Evolutionary conservation across 108 stramenopile genomes (phyloP).

Genomic region (Skeletonema potamos): DNA sequence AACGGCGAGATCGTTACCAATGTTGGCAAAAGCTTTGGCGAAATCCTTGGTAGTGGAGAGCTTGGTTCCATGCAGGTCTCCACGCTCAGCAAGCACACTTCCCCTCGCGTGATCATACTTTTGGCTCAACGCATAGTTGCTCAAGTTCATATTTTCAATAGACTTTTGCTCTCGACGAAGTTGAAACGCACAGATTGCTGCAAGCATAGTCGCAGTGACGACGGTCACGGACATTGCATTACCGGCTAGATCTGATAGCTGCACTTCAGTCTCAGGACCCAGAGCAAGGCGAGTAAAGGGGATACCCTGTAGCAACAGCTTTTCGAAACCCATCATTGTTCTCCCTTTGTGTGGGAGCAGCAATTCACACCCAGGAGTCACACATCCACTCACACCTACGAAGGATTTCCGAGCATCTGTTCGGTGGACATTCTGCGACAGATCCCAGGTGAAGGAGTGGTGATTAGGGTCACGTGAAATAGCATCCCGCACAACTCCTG

Average conservation of each 20-base stretch:
- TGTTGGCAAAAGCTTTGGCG: slow-evolving; percentile 8
- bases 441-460: slow-evolving; percentile 61
- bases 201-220: slow-evolving; percentile 63
- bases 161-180: slow-evolving; percentile 43
- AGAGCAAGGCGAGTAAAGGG: slow-evolving; percentile 65
- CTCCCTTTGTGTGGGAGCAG: slow-evolving; percentile 65
- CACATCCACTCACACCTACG: slow-evolving; percentile 61
- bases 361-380: slow-evolving; percentile 77
- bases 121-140: slow-evolving; percentile 26
- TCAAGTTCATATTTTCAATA: slow-evolving; percentile 16
- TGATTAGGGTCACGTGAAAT: slow-evolving; percentile 57
- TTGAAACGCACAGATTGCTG: slow-evolving; percentile 54
- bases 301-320: slow-evolving; percentile 74
- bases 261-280: slow-evolving; percentile 69
- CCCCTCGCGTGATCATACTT: slow-evolving; percentile 48
- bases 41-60: slow-evolving; percentile 13
- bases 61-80: slow-evolving; percentile 25
- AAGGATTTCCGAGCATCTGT: slow-evolving; percentile 47
- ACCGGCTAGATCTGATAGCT: slow-evolving; percentile 74
- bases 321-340: slow-evolving; percentile 66
- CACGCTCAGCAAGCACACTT: slow-evolving; percentile 38
- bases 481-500: slow-evolving; percentile 52
- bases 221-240: slow-evolving; percentile 67
- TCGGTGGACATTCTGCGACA: slow-evolving; percentile 65
- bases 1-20: slow-evolving; percentile 16